A percentile compares a stretch with the other conserved stretches of the same genome.
These are phyloP conservation scores for Anthostomella pinea DNA, from an alignment of 2,329 filamentous ascomycete species.

Conservation along the genomic window DNA sequence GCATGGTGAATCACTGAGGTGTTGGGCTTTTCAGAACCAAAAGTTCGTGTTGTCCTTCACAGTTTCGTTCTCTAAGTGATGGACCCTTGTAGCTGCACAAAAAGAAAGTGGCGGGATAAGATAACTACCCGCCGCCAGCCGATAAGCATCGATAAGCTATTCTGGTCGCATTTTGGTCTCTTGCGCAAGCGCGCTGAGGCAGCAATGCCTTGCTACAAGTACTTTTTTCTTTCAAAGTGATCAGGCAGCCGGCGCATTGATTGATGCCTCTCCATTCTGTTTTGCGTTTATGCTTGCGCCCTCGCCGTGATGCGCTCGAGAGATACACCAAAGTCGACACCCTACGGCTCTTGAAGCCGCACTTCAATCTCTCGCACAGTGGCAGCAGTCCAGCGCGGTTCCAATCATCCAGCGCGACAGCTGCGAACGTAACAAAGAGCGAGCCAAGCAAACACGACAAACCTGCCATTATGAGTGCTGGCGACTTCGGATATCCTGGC, in stretches of 20 bases:
- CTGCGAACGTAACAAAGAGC: too few species aligned
- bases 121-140: slow-evolving; percentile 1
- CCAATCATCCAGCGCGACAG: not conserved
- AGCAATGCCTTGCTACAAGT: too few species aligned
- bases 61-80: too few species aligned
- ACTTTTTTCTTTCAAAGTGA: too few species aligned
- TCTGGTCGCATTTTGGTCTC: slow-evolving; percentile 1
- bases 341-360: not conserved
- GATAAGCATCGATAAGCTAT: slow-evolving; percentile 10
- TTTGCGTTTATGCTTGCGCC: too few species aligned
- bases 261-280: too few species aligned
- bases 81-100: not conserved
- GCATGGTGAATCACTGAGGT: slow-evolving; percentile 17
- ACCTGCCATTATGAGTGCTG: slow-evolving; percentile 8
- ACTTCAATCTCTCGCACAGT: not conserved
- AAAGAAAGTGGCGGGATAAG: slow-evolving; percentile 11
- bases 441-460: too few species aligned
- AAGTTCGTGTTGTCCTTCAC: slow-evolving; percentile 1
- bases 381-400: not conserved
- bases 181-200: too few species aligned
- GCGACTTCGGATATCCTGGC: slow-evolving; percentile 4
- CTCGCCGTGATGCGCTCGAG: too few species aligned
- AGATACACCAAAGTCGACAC: too few species aligned
- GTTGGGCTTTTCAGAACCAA: too few species aligned
- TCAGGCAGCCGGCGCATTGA: too few species aligned